Conservation (phyloP, 371 early-diverging fungal genomes). For the Encephalitozoon cuniculi region DNA sequence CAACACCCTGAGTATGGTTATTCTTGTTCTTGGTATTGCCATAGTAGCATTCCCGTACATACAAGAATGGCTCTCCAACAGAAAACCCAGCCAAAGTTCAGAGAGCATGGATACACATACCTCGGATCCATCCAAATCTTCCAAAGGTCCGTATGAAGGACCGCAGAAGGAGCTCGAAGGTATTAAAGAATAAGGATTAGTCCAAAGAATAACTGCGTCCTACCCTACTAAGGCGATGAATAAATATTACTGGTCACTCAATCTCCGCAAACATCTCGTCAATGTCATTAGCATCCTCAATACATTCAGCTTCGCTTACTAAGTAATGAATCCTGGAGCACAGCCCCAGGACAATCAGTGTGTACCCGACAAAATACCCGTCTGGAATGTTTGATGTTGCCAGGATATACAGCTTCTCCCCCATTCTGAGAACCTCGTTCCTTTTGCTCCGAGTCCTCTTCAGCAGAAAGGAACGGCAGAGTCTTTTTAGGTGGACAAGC, state of each 20-base stretch:
- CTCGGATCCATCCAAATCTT: no score
- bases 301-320: not conserved
- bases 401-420: not conserved
- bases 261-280: conserved; percentile 9
- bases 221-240: not conserved
- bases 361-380: not conserved
- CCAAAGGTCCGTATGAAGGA: no score
- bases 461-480: not conserved
- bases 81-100: no score
- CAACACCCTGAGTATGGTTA: not conserved
- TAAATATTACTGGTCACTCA: not conserved
- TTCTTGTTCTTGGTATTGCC: not conserved
- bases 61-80: not conserved
- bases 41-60: not conserved
- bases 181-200: no score
- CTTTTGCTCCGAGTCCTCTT: not conserved
- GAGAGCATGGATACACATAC: no score
- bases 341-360: not conserved
- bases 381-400: conserved; percentile 9
- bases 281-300: not conserved
- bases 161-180: no score
- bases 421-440: not conserved
- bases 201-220: not conserved
- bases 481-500: not conserved
- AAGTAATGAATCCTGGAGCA: conserved; percentile 10